phyloP scores from a whole-genome alignment of 1,284 basidiomycete species.

The Coniferiporia weirii region DNA sequence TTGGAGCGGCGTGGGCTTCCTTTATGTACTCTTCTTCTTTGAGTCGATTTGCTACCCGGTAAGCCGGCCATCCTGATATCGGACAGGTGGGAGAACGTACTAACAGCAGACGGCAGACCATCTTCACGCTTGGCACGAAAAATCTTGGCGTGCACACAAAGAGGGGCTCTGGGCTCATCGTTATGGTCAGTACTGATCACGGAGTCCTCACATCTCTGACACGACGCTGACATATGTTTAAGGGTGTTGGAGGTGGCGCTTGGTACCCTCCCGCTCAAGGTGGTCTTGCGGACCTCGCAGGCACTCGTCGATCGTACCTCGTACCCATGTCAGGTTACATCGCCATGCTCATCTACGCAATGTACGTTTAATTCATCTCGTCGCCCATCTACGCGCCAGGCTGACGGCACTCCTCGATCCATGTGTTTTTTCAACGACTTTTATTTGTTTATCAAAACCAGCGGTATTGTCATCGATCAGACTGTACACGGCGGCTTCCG shows the following conservation, averaged over 20 bases:
- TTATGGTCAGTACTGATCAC: constrained; percentile 38
- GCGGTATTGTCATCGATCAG: constrained; percentile 51
- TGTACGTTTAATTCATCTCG: constrained; percentile 35
- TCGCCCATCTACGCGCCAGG: no score
- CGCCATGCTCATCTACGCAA: constrained; percentile 53
- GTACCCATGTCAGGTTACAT: constrained; percentile 55
- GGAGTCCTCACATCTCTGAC: not conserved
- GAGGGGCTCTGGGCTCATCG: constrained; percentile 63
- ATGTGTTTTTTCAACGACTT: no score
- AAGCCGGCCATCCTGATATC: constrained; percentile 24
- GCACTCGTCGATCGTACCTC: constrained; percentile 51
- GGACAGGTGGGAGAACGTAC: not conserved
- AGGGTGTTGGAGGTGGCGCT: constrained; percentile 71
- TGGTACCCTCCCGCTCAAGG: constrained; percentile 73
- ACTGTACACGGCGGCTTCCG: constrained; percentile 44
- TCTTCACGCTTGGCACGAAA: constrained; percentile 69
- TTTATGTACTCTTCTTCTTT: constrained; percentile 74
- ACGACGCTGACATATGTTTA: not conserved
- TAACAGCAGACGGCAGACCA: constrained; percentile 37
- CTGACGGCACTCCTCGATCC: no score
- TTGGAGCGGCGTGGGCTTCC: constrained; percentile 51
- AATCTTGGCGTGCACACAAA: constrained; percentile 68
- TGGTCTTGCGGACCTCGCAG: constrained; percentile 53
- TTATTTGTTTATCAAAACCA: constrained; percentile 22
- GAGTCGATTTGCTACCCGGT: constrained; percentile 69